phyloP scores from a whole-genome alignment of 768 basidiomycete genomes.

The Naganishia vaughanmartiniae region DNA sequence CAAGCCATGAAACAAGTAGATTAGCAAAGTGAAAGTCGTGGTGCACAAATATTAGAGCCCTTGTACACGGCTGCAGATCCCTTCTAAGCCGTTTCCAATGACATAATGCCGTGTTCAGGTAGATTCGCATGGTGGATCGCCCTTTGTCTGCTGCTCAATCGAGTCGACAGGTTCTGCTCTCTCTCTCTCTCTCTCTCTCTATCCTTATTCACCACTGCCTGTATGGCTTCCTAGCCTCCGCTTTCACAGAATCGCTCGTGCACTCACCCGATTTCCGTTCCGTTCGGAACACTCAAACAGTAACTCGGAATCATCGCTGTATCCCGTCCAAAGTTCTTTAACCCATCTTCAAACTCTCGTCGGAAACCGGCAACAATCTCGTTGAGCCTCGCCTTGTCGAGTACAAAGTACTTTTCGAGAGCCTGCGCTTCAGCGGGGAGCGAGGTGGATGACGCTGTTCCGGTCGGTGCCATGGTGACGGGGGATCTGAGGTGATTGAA shows the following conservation, averaged over 20 bases:
- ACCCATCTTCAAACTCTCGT: constrained; percentile 71
- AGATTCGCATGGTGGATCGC: too few relatives aligned
- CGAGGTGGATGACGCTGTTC: constrained; percentile 26
- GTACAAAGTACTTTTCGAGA: constrained; percentile 70
- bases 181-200: not conserved
- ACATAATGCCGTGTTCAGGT: too few relatives aligned
- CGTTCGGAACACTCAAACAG: constrained; percentile 91
- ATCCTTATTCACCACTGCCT: too few relatives aligned
- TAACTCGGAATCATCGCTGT: constrained; percentile 99
- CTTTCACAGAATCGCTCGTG: not conserved
- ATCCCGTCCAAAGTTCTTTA: constrained; percentile 68
- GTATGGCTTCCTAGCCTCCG: not conserved
- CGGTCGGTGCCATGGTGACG: constrained; percentile 27
- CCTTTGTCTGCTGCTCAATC: too few relatives aligned
- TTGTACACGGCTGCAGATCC: too few relatives aligned
- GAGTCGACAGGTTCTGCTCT: not conserved
- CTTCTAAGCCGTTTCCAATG: too few relatives aligned
- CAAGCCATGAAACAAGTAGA: not conserved
- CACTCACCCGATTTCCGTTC: constrained; percentile 83
- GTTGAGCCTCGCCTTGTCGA: constrained; percentile 63
- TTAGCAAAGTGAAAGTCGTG: not conserved
- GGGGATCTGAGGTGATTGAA: not conserved
- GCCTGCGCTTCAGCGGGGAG: constrained; percentile 57
- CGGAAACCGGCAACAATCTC: constrained; percentile 76
- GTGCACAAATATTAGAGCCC: too few relatives aligned